A percentile compares a stretch with the other conserved stretches of the same genome.
Evolutionary conservation across 495 filamentous ascomycete species (phyloP).

Genomic region (Stereocaulon alpinum): DNA sequence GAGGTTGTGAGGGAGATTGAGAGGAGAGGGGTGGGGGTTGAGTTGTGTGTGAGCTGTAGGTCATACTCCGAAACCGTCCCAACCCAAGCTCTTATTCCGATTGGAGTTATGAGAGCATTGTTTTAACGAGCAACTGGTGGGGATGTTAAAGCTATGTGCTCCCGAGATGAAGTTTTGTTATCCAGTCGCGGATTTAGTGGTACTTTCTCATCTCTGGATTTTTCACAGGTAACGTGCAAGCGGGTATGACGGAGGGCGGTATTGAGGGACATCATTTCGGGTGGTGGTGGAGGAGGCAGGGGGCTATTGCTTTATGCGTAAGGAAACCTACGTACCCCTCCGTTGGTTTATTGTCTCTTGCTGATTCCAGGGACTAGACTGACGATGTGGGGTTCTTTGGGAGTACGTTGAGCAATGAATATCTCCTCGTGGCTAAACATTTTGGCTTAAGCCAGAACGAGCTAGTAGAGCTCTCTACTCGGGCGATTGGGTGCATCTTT

Average conservation of each 20-base stretch:
- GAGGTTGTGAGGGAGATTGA: conserved; percentile 45
- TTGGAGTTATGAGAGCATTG: no score
- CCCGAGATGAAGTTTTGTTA: no score
- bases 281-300: conserved; percentile 45
- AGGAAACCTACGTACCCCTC: conserved; percentile 24
- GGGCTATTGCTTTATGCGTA: conserved; percentile 50
- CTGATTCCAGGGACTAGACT: conserved; percentile 40
- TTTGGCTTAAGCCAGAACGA: conserved; percentile 49
- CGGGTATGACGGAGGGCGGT: conserved; percentile 57
- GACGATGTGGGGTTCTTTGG: conserved; percentile 83
- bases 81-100: no score
- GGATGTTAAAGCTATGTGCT: no score
- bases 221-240: conserved; percentile 64
- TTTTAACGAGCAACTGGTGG: no score
- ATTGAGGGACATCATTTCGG: conserved; percentile 66
- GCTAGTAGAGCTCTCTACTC: conserved; percentile 46
- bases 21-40: conserved; percentile 47
- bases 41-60: conserved; percentile 43
- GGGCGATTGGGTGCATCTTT: conserved; percentile 54
- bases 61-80: no score
- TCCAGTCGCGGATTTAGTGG: no score
- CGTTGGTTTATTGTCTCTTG: no score
- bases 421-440: conserved; percentile 59
- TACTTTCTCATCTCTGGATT: conserved; percentile 25
- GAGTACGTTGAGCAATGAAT: conserved; percentile 71